Conservation (phyloP, 176 grass and related monocot genomes). For the Typha latifolia region DNA sequence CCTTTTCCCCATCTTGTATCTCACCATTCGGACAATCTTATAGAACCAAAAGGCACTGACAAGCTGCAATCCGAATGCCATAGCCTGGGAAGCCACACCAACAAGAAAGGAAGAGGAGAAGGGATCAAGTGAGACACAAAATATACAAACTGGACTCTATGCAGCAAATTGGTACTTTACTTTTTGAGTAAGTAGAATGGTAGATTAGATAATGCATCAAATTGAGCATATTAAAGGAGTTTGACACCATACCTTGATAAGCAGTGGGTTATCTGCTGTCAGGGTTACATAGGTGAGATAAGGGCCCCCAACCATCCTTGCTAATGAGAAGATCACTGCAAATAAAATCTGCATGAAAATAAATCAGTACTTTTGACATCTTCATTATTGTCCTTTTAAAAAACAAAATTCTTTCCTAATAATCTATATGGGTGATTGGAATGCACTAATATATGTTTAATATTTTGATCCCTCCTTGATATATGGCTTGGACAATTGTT, state of each 20-base stretch:
- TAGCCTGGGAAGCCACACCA: slow-evolving; percentile 21
- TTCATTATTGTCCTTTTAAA: too few relatives aligned
- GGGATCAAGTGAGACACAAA: not conserved
- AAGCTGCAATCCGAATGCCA: slow-evolving; percentile 64
- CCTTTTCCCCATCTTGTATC: slow-evolving; percentile 53
- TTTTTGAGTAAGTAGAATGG: not conserved
- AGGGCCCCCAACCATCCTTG: slow-evolving; percentile 66
- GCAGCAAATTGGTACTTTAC: not conserved
- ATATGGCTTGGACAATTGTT: too few relatives aligned
- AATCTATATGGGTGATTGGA: too few relatives aligned
- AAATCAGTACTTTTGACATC: too few relatives aligned
- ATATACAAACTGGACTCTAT: not conserved
- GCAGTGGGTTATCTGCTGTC: slow-evolving; percentile 45
- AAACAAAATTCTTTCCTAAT: too few relatives aligned
- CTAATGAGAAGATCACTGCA: slow-evolving; percentile 61
- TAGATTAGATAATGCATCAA: not conserved
- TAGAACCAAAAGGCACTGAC: slow-evolving; percentile 86
- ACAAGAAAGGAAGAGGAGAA: not conserved
- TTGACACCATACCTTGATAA: slow-evolving; percentile 47
- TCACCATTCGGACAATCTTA: slow-evolving; percentile 69
- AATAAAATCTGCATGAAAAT: slow-evolving; percentile 48
- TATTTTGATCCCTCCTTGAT: too few relatives aligned
- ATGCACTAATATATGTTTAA: too few relatives aligned
- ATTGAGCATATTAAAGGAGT: not conserved
- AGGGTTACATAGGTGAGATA: slow-evolving; percentile 68